Percentiles rank a stretch among this genome's conserved stretches.
phyloP scores from a whole-genome alignment of 805 yeast genomes.

The Lipomyces sp. region DNA sequence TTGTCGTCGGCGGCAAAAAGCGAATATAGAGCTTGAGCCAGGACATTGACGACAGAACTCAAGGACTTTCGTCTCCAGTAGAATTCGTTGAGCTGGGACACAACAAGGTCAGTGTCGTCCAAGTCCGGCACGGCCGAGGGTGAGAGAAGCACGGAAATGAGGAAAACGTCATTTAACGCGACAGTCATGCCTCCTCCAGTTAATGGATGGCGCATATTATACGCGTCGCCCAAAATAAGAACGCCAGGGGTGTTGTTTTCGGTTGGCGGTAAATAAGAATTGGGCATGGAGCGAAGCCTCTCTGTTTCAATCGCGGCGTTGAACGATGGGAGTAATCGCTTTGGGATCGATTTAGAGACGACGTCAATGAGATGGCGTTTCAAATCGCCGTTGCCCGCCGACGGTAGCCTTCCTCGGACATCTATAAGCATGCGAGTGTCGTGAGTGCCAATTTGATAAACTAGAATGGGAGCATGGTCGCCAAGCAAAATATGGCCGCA shows the following conservation, averaged over 20 bases:
- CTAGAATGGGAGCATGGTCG: slow-evolving; percentile 78
- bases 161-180: slow-evolving; percentile 78
- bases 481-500: slow-evolving; percentile 87
- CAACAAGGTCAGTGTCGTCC: slow-evolving; percentile 54
- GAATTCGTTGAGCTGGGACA: slow-evolving; percentile 59
- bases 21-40: slow-evolving; percentile 85
- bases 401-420: slow-evolving; percentile 71
- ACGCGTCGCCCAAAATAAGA: slow-evolving; percentile 83
- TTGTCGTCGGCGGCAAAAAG: slow-evolving; percentile 78
- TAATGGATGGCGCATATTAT: slow-evolving; percentile 96
- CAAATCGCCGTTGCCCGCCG: slow-evolving; percentile 53
- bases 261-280: slow-evolving; percentile 80
- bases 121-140: slow-evolving; percentile 54
- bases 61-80: slow-evolving; percentile 73
- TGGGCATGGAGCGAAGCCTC: slow-evolving; percentile 84
- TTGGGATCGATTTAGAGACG: slow-evolving; percentile 71
- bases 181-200: slow-evolving; percentile 99
- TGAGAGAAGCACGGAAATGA: slow-evolving; percentile 61
- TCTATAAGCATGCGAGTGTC: slow-evolving; percentile 92
- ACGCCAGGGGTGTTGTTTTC: slow-evolving; percentile 68
- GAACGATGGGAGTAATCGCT: slow-evolving; percentile 62
- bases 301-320: slow-evolving; percentile 55
- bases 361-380: slow-evolving; percentile 55
- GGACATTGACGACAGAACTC: slow-evolving; percentile 81
- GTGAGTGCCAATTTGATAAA: slow-evolving; percentile 77